Evolutionary conservation across 331 rosid genomes (phyloP), one percentile per base, ranked within the genome.

Genomic region (Phaseolus coccineus): DNA sequence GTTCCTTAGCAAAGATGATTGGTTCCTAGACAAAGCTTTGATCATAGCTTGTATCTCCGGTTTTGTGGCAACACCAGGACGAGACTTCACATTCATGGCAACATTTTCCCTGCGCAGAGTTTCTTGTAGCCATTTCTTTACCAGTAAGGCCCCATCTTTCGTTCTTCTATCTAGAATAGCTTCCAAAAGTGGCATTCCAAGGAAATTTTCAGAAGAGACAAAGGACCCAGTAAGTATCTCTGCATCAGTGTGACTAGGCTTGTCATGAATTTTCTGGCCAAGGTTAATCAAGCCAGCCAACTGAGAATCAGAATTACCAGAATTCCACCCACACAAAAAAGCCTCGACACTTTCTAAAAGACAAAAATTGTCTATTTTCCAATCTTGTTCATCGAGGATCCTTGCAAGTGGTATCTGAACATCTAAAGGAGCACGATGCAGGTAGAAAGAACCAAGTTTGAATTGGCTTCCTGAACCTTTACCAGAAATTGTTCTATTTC

Each of bases 121-220:
- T 91, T 95, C 98, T 87, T 90, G 96, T 71, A 92, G 89, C 98
- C 97, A 95, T 88, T 88, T 95, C 90, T 92, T 92, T 74, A 95
- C 89, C 74, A 95, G 84, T 64, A 92, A 35, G 69, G 88, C 62
- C 70, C 97, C 97, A 84, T 92, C 97, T 84, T 88, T 95, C 52
- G 93, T 88, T 84, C 87, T 91, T 82, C 97, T 91, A 81, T 95
- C 96, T 31, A 95, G 83, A 73, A 95, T 74, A 62, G 97, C 93
- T 81, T 95, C 97, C 90, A 95, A 85, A 61, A 87, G 89, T 61
- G 97, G 93, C 61, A 86, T 88, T 83, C 97, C 96, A 50, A 89
- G 94, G 27, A 91, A 92, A 81, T 73, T 90, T 82, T 95, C 97
- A 12, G 91, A 84, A 65, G 97, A 77, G 55, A 92, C 92, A 61